Evolutionary conservation across 1,284 basidiomycete genomes (phyloP).

Genomic region (Coniophora puteana): DNA sequence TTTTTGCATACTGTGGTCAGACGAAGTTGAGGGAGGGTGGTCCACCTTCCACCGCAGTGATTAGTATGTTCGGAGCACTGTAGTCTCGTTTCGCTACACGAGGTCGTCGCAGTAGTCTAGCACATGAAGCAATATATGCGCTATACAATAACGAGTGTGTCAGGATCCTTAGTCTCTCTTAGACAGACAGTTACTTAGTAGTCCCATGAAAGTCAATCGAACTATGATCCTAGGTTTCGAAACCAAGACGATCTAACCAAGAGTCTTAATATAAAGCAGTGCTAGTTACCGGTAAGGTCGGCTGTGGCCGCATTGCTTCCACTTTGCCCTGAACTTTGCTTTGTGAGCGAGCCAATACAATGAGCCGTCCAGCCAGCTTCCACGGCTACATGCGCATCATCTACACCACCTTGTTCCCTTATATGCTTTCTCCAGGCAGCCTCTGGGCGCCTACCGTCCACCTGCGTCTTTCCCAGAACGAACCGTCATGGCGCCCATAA

Average conservation of each 20-base stretch:
- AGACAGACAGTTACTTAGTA: neutral
- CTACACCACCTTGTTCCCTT: conserved; percentile 1
- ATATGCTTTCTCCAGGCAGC: neutral
- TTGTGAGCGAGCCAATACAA: too few species aligned
- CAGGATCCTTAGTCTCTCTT: neutral
- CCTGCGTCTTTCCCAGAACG: neutral
- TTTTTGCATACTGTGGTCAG: conserved; percentile 75
- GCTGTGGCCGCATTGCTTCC: too few species aligned
- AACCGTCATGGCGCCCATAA: neutral
- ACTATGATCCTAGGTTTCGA: conserved; percentile 19
- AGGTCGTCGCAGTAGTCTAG: neutral
- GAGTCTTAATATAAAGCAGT: too few species aligned
- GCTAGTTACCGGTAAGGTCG: too few species aligned
- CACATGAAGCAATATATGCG: neutral
- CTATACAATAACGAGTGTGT: conserved; percentile 1
- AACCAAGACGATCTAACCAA: neutral
- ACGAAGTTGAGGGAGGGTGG: conserved; percentile 58
- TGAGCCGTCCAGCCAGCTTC: neutral
- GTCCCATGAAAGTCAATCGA: neutral
- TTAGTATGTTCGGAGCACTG: conserved; percentile 60
- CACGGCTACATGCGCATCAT: neutral
- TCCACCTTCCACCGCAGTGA: conserved; percentile 56
- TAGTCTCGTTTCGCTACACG: neutral
- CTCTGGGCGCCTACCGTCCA: neutral
- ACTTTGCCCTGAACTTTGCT: too few species aligned